These are phyloP conservation scores for Hypoxylon fragiforme DNA, from an alignment of 495 filamentous ascomycete genomes.

Conservation along the genomic window DNA sequence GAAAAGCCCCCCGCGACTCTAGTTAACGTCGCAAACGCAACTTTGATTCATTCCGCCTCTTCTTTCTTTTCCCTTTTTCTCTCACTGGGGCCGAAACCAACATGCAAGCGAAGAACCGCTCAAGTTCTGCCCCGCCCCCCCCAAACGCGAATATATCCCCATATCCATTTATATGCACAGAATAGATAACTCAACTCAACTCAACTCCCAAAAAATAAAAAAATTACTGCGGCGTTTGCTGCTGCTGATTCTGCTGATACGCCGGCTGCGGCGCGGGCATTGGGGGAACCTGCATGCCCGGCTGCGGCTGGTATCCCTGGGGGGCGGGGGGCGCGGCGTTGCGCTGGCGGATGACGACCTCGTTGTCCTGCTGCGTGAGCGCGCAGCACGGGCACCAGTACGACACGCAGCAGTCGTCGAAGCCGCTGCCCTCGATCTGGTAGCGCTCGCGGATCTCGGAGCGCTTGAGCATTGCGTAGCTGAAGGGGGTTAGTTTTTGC, in stretches of 20 bases:
- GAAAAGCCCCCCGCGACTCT: too few species aligned
- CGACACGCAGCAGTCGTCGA: constrained; percentile 53
- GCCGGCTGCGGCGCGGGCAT: constrained; percentile 26
- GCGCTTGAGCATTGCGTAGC: constrained; percentile 55
- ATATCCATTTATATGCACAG: too few species aligned
- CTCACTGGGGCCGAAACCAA: too few species aligned
- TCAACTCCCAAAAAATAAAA: too few species aligned
- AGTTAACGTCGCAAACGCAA: too few species aligned
- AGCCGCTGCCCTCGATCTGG: constrained; percentile 56
- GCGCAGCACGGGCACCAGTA: constrained; percentile 60
- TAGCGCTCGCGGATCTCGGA: constrained; percentile 55
- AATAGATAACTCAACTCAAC: too few species aligned
- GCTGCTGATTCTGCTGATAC: too few species aligned
- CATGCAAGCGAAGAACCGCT: too few species aligned
- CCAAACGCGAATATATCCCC: too few species aligned
- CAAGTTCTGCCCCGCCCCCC: too few species aligned
- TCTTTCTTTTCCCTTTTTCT: too few species aligned
- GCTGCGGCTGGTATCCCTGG: constrained; percentile 38
- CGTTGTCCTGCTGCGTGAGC: constrained; percentile 45
- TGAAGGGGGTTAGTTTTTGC: neutral
- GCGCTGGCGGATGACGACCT: constrained; percentile 37
- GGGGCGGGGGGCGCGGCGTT: constrained; percentile 27
- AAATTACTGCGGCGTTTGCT: neutral
- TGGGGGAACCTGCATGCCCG: constrained; percentile 34
- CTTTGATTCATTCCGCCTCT: too few species aligned